Evolutionary conservation across 495 filamentous ascomycete genomes (phyloP), one percentile per base, ranked within the genome.

Genomic region (Xylaria grammica): DNA sequence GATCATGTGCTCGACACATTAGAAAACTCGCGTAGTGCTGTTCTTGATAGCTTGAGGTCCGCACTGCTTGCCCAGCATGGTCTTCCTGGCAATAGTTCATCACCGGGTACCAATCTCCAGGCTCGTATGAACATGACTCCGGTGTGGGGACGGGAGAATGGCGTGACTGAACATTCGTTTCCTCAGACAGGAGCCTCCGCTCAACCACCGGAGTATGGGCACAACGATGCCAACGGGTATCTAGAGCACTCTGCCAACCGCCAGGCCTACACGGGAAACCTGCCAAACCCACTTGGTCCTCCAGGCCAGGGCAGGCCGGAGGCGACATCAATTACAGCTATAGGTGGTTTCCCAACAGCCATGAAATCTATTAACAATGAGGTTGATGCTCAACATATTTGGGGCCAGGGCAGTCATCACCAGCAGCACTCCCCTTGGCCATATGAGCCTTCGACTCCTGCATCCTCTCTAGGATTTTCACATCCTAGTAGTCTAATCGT

Each of bases 401-500:
- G 62, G 45, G 65, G 46, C 22, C 62, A 65, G 24, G 44, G 58
- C 7, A 62, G 42, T n/a, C 58, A 50, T 32, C 56, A 26, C 19
- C 66, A 65, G 11, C 66, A 65, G 26, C 48, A 51, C 10, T 52
- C 60, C 27, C 20, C 53, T 26, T 51, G 62, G 53, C 32, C n/a
- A 22, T 13, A 53, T n/a, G 40, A 56, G 32, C 26, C 53, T 9
- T 36, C 45, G 4, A 62, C 44, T 59, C 54, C n/a, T 56, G 59
- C 40, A 63, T 67, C 66, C 10, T 53, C 22, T 36, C 45, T 24
- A 55, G 61, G 27, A 29, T 78, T 77, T 58, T 67, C 75, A 11
- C 67, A 77, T 53, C 67, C 72, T 0, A 78, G 75, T 60, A 80
- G 74, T 54, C 61, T 80, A 11, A 71, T 72, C 30, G 67, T 51